Base-by-base conservation (phyloP, 345 rosid genomes). In the Lagerstroemia speciosa region DNA sequence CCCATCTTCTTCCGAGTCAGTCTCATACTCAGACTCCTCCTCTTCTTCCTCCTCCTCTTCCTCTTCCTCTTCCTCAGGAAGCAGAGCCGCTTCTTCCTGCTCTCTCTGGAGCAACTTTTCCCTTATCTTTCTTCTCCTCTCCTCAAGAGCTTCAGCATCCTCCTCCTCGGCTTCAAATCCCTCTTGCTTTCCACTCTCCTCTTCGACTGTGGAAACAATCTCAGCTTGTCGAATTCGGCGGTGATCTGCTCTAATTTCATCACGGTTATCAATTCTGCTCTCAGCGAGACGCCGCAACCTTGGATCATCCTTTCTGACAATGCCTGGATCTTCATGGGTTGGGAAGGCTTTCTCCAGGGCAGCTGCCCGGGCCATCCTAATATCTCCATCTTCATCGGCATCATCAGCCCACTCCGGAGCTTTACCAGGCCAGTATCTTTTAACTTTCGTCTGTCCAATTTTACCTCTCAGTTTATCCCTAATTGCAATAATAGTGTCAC, bases 401-500 rank as follows among this genome's bases (percentile, higher is more conserved):
- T 78, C 84, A 43, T 78, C 84, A 2, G 78, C 84, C 84, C 84
- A 78, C 57, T 81, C 82, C 0, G 84, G 84, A 0, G 82, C 84
- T 69, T 81, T 78, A n/a, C 84, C 82, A 26, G 82, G 82, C 80
- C 84, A 81, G 50, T 81, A 81, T 62, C 84, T 65, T 53, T 78
- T 81, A 20, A 81, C 84, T 58, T 81, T 81, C 0, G 82, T 81
- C 69, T 73, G 79, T 8, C 79, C 72, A 53, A 78, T 81, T 72
- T 81, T 81, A 55, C 84, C 82, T 30, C 77, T 71, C 6, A 81
- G 79, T 67, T 81, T 81, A 48, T 81, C 84, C 53, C 84, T 71
- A 27, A 78, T 61, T n/a, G 84, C 81, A 45, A 78, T 65, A 3
- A 77, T 77, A 17, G 70, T 52, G 32, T 81, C 84, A 66, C 78